Conservation (phyloP, 2,329 filamentous ascomycete genomes). For the Pseudocercospora crystallina region DNA sequence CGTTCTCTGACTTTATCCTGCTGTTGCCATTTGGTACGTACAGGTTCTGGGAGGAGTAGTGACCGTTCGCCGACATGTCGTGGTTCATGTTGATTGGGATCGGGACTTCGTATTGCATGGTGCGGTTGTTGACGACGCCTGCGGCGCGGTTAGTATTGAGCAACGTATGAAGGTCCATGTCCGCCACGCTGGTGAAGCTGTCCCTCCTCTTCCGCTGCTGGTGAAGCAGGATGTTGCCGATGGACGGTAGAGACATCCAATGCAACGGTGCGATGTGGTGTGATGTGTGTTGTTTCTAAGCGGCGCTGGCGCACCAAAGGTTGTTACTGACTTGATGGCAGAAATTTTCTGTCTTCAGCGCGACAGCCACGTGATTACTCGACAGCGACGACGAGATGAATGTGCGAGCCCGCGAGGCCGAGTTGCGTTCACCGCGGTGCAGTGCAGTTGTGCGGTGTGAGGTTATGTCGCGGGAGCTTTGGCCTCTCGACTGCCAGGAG, state of each 20-base stretch:
- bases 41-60: slow-evolving; percentile 43
- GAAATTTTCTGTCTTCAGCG: slow-evolving; percentile 24
- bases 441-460: no score
- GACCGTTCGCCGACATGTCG: slow-evolving; percentile 31
- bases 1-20: slow-evolving; percentile 58
- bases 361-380: slow-evolving; percentile 19
- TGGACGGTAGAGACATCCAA: slow-evolving; percentile 35
- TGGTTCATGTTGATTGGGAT: slow-evolving; percentile 33
- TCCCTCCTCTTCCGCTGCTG: slow-evolving; percentile 37
- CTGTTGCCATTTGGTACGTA: slow-evolving; percentile 50
- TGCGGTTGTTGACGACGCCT: slow-evolving; percentile 29
- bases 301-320: slow-evolving; percentile 14
- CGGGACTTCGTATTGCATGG: slow-evolving; percentile 42
- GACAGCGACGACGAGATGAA: background rate
- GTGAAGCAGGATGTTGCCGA: slow-evolving; percentile 30
- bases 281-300: slow-evolving; percentile 7
- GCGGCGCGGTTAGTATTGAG: slow-evolving; percentile 40
- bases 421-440: slow-evolving; percentile 1
- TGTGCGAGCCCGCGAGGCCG: slow-evolving; percentile 3
- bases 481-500: slow-evolving; percentile 4
- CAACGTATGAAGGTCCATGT: slow-evolving; percentile 38
- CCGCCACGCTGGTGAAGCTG: slow-evolving; percentile 32
- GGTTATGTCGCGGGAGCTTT: slow-evolving; percentile 8
- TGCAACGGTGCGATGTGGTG: slow-evolving; percentile 14
- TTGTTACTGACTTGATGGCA: slow-evolving; percentile 28